These are phyloP conservation scores for Neofusicoccum ribis DNA, from an alignment of 2,329 filamentous ascomycete genomes.

Conservation along the genomic window DNA sequence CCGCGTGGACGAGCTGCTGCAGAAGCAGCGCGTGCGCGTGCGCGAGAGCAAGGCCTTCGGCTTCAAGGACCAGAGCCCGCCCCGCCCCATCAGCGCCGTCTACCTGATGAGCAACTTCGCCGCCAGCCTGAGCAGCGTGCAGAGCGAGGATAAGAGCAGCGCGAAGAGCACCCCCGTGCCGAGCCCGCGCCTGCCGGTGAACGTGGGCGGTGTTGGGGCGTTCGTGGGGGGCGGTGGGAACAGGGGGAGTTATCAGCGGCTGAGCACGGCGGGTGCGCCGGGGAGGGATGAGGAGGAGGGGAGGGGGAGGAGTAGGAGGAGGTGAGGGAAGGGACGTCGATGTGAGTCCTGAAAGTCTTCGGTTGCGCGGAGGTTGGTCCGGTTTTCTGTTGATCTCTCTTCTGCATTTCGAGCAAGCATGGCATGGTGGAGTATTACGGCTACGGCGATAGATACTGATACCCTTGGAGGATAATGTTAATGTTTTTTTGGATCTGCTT, in stretches of 20 bases:
- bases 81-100: neutral
- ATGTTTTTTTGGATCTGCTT: too few relatives aligned
- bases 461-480: neutral
- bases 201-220: neutral
- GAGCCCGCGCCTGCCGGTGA: neutral
- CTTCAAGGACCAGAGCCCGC: neutral
- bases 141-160: neutral
- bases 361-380: neutral
- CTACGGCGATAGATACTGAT: neutral
- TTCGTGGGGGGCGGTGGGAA: neutral
- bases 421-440: neutral
- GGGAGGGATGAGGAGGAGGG: neutral
- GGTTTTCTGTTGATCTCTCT: neutral
- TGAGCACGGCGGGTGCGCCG: neutral
- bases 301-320: neutral
- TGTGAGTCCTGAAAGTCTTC: neutral
- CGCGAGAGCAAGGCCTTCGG: neutral
- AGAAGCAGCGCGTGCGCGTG: neutral
- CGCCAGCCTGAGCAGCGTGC: neutral
- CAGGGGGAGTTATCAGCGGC: neutral
- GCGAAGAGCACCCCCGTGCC: neutral
- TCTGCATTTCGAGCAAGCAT: neutral
- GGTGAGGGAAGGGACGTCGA: neutral
- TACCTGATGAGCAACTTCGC: slow-evolving; percentile 3
- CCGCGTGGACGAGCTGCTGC: slow-evolving; percentile 25